phyloP scores from a whole-genome alignment of 1,284 basidiomycete genomes.

The Vanrija sp. region DNA sequence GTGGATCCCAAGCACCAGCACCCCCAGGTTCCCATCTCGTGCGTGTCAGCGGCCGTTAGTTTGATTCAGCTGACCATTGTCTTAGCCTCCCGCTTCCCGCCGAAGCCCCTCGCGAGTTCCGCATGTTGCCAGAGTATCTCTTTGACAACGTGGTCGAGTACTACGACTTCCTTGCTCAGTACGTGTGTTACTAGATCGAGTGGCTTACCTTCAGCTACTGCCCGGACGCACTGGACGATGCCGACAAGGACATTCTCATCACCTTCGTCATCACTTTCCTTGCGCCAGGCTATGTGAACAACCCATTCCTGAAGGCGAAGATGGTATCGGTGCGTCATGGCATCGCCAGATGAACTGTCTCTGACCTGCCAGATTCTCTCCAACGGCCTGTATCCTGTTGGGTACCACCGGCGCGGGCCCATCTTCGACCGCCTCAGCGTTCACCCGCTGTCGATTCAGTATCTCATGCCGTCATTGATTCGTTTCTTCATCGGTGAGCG shows the following conservation, averaged over 20 bases:
- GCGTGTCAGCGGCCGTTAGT: conserved; percentile 33
- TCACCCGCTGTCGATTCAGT: conserved; percentile 76
- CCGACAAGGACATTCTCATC: conserved; percentile 82
- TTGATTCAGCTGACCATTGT: conserved; percentile 8
- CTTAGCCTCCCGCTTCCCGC: conserved; percentile 74
- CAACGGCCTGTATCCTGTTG: conserved; percentile 73
- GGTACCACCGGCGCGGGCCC: conserved; percentile 70
- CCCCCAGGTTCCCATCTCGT: conserved; percentile 67
- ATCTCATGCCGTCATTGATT: conserved; percentile 88
- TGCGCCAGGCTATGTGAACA: conserved; percentile 95
- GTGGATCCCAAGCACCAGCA: conserved; percentile 81
- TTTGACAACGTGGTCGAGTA: conserved; percentile 93
- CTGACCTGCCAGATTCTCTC: conserved; percentile 63
- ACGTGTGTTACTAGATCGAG: conserved; percentile 27
- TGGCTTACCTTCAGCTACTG: conserved; percentile 55
- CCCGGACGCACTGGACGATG: conserved; percentile 73
- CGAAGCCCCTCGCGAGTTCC: conserved; percentile 79
- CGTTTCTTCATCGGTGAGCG: conserved; percentile 87
- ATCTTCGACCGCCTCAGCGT: conserved; percentile 78
- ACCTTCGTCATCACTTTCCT: conserved; percentile 88
- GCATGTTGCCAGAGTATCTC: conserved; percentile 89
- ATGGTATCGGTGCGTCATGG: conserved; percentile 73
- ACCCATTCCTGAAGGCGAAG: conserved; percentile 97
- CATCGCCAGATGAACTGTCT: too few species aligned
- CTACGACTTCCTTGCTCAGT: conserved; percentile 78